Evolutionary conservation across 129 eudicot species (phyloP).

Genomic region (Scalesia atractyloides): DNA sequence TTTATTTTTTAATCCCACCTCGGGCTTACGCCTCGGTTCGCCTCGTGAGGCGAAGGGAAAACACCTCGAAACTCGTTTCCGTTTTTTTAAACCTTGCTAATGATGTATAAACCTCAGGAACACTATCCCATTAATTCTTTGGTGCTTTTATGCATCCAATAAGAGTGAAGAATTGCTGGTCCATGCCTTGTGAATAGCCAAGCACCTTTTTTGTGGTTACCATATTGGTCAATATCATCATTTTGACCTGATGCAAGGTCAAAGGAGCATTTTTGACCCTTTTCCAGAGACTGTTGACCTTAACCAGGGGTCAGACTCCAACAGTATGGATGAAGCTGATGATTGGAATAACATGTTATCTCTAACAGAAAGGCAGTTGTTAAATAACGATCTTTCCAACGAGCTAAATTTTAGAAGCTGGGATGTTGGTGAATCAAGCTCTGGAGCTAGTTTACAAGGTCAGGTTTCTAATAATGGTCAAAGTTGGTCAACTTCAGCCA

Average conservation of each 20-base stretch:
- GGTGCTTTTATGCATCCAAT: conserved; percentile 11
- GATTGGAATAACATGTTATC: conserved; percentile 48
- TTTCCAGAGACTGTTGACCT: conserved; percentile 50
- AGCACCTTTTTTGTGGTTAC: conserved; percentile 13
- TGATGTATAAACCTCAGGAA: conserved; percentile 17
- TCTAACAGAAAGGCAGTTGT: conserved; percentile 57
- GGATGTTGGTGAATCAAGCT: conserved; percentile 83
- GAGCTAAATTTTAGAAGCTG: conserved; percentile 48
- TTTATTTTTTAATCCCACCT: too few relatives aligned
- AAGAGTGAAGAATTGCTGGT: conserved; percentile 5
- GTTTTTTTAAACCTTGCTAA: too few relatives aligned
- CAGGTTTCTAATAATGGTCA: conserved; percentile 37
- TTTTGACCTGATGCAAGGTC: conserved; percentile 47
- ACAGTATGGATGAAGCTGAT: conserved; percentile 49
- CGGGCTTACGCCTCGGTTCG: too few relatives aligned
- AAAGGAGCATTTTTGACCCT: conserved; percentile 43
- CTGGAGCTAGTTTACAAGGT: conserved; percentile 49
- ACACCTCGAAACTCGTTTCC: too few relatives aligned
- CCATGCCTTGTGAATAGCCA: conserved; percentile 12
- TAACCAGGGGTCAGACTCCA: conserved; percentile 55
- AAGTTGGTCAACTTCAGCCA: conserved; percentile 31
- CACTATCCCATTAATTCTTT: background rate
- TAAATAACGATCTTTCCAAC: conserved; percentile 46
- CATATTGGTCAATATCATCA: conserved; percentile 20
- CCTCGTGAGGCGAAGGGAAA: too few relatives aligned